Base-by-base conservation (phyloP, 2,329 filamentous ascomycete genomes). In the Simplicillium aogashimaense region DNA sequence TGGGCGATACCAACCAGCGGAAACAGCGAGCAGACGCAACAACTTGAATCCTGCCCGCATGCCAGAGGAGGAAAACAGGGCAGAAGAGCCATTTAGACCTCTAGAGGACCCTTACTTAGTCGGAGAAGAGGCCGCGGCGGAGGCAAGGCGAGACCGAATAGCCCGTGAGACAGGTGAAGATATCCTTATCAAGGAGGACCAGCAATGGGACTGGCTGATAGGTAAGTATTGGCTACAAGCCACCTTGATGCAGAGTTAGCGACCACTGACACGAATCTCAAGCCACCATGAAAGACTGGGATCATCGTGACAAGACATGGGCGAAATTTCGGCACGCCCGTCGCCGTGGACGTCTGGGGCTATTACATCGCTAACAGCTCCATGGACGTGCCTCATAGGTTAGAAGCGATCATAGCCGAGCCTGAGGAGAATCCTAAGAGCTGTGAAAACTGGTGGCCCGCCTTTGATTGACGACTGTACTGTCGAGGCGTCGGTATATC, bases 51-150 rank as follows among this genome's bases (percentile, higher is more conserved):
- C 32, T 6, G 15, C 10, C 3, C 36, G 34, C 10, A 34, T 11
- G n/a, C 25, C 40, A n/a, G 39, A 38, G 17, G 30, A 33, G 3
- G 36, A 40, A 12, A 25, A 25, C 13, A 32, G 31, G n/a, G 32
- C 40, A 34, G 40, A 50, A 20, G 29, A 43, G 17, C 29, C 49
- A 50, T 36, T 55, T 56, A 65, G 70, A 7, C 78, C 76, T 3
- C 65, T 80, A 14, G 81, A 85, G 57, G 81, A 84, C 47, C 80
- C 79, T 1, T 70, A 79, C 42, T 62, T 84, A 9, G 81, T 84
- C 2, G 81, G 81, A 29, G 78, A 83, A 58, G 69, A 69, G 38
- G 80, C 78, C 3, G 81, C 81, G 2, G 64, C 66, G 9, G 58
- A 67, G 45, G 76, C 78, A 7, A 65, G 75, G 34, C 59, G 61